phyloP scores from a whole-genome alignment of 306 rosid species.

The Fagus crenata region DNA sequence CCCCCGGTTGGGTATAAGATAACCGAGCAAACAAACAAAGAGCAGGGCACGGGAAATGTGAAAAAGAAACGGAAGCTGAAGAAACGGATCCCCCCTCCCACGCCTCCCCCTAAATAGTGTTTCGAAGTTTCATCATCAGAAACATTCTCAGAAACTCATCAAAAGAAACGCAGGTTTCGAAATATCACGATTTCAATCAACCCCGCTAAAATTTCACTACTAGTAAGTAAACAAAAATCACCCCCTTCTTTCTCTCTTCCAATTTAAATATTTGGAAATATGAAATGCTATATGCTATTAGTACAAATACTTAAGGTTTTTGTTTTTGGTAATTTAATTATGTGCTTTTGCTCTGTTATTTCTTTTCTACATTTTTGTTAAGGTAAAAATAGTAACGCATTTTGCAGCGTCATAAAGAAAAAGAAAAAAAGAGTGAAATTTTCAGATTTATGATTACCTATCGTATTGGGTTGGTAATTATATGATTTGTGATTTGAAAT shows the following conservation, averaged over 20 bases:
- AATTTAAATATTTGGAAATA: not conserved
- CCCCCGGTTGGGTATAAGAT: not conserved
- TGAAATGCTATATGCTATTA: not conserved
- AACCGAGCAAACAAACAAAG: constrained; percentile 4
- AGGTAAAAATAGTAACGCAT: not conserved
- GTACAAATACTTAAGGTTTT: not conserved
- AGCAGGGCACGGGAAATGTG: not conserved
- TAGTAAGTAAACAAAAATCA: constrained; percentile 11
- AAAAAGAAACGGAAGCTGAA: constrained; percentile 31
- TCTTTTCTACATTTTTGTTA: not conserved
- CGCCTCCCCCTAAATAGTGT: constrained; percentile 3
- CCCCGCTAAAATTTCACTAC: not conserved
- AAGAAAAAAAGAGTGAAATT: not conserved
- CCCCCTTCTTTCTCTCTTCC: not conserved
- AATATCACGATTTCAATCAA: not conserved
- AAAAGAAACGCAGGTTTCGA: constrained; percentile 46
- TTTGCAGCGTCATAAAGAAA: not conserved
- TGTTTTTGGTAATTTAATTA: not conserved
- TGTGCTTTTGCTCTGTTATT: not conserved
- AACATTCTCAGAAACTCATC: constrained; percentile 28
- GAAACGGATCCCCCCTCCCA: constrained; percentile 25
- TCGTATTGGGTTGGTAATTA: too few species aligned
- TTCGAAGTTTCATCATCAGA: constrained; percentile 22
- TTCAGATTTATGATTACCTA: too few species aligned
- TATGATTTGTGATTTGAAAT: not conserved